Evolutionary conservation across 192 early-diverging fungal species (phyloP), one percentile per base, ranked within the genome.

Genomic region (Backusella luteola): DNA sequence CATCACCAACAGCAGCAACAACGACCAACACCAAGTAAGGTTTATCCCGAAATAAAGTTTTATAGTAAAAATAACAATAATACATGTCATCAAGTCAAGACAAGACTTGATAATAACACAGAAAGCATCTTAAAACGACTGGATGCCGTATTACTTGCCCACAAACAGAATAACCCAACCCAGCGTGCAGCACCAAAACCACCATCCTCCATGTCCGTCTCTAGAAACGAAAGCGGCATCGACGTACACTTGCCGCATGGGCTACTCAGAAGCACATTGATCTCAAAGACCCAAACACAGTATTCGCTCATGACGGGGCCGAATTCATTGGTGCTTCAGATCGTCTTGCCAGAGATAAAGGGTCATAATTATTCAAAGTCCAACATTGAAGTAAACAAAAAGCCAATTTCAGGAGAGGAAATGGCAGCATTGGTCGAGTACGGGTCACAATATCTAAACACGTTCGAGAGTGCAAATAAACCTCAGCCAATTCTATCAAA

Each of bases 211-310:
- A 71, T 71, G 70, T 46, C 70, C 0, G 70, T 71, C 4, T 26
- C 26, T 6, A 5, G 70, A 34, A 71, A 71, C 9, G 66, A 67
- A 46, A 29, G 35, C 0, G 66, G 63, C 17, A 41, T 75, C 4
- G 74, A 75, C 35, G 67, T 75, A 1, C 38, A 66, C 21, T 34
- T 75, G 21, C 74, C 74, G 4, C 74, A 75, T 67, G 74, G 74
- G 0, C 35, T 75, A 4, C 26, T 75, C 0, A 35, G 74, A 67
- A 67, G 66, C 14, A 75, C 74, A 9, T n/a, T n/a, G 1, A 38
- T 75, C 21, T 66, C 74, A 32, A 34, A 75, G 29, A 63, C 29
- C 2, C 52, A 75, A 34, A 46, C 29, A 8, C 74, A 75, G 29
- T 75, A 75, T 52, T 44, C 74, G 9, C 29, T 75, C 21, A 75